Base-by-base conservation (phyloP, 306 rosid species). In the Clitoria ternatea region DNA sequence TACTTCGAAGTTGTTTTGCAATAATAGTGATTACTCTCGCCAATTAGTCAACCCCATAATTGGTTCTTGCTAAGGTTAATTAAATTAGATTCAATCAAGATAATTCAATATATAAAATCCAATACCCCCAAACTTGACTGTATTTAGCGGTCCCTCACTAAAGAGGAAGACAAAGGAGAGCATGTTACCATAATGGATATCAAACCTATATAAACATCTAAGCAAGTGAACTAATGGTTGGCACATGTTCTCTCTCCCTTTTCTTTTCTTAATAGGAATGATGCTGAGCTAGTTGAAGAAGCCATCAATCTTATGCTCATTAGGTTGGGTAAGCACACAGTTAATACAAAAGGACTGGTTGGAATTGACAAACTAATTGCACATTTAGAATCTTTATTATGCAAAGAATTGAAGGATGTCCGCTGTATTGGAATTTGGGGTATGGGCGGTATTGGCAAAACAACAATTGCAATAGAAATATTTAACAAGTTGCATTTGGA, bases 401-500 rank as follows among this genome's bases (percentile, higher is more conserved):
- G 4, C 0, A 14, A 30, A 67, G 23, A 67, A 35, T 49, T 23
- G 3, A 7, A 67, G 0, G 12, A 10, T 27, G 44, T 44, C 5
- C 61, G 35, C 2, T 20, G 48, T 13, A 35, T 67, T 48, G 73
- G 73, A 54, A 67, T 67, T 67, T 67, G 61, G 73, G 73, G 61
- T 13, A 67, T 67, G 73, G 73, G 73, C 0, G 73, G 73, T 12
- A 49, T 67, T 12, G 48, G 73, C 1, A 67, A 67, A 19, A 49
- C 73, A 7, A 67, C 73, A 0, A 48, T 67, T 32, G 73, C 61
- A 7, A 9, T 18, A 19, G 35, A 48, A 20, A 2, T 32, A 7
- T 67, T 48, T 67, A 13, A 48, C 20, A 32, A 6, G 4, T 4
- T 18, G 6, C 30, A 15, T 56, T 14, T 13, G 2, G 7, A 68